Percentiles rank a stretch among this genome's conserved stretches.
Conservation (phyloP, 192 early-diverging fungal species). For the Coemansia sp. region DNA sequence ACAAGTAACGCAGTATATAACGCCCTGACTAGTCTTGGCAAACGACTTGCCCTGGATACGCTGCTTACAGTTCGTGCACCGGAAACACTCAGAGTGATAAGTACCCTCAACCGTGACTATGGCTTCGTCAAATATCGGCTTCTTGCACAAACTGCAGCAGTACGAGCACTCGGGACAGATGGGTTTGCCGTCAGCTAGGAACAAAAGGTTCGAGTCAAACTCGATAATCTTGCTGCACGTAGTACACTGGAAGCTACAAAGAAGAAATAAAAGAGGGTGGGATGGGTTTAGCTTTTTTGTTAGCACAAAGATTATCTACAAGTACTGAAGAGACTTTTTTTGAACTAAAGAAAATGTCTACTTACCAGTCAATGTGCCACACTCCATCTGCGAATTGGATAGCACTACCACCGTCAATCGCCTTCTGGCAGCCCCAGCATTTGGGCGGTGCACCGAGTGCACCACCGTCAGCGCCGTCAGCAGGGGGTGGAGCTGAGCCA, state of each 20-base stretch:
- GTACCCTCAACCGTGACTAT: constrained; percentile 82
- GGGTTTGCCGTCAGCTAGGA: constrained; percentile 80
- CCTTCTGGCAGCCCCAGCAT: constrained; percentile 70
- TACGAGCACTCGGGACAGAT: constrained; percentile 84
- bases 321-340: not conserved
- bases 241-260: constrained; percentile 70
- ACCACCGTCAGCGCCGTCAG: constrained; percentile 7
- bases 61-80: constrained; percentile 71
- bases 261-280: not conserved
- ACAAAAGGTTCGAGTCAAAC: constrained; percentile 74
- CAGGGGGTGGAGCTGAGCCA: constrained; percentile 9
- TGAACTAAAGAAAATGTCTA: not conserved
- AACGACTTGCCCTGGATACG: constrained; percentile 78
- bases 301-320: not conserved
- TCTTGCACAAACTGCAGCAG: constrained; percentile 71
- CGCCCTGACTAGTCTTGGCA: constrained; percentile 80
- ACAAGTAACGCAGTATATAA: constrained; percentile 73
- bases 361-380: constrained; percentile 83
- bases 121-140: constrained; percentile 79
- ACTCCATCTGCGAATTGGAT: constrained; percentile 80
- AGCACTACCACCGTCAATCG: constrained; percentile 76
- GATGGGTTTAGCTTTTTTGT: not conserved
- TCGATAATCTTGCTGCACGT: constrained; percentile 75
- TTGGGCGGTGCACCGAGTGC: constrained; percentile 42
- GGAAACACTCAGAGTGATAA: constrained; percentile 81